Conservation (phyloP, 2,329 filamentous ascomycete genomes). For the Diplodia sapinea region DNA sequence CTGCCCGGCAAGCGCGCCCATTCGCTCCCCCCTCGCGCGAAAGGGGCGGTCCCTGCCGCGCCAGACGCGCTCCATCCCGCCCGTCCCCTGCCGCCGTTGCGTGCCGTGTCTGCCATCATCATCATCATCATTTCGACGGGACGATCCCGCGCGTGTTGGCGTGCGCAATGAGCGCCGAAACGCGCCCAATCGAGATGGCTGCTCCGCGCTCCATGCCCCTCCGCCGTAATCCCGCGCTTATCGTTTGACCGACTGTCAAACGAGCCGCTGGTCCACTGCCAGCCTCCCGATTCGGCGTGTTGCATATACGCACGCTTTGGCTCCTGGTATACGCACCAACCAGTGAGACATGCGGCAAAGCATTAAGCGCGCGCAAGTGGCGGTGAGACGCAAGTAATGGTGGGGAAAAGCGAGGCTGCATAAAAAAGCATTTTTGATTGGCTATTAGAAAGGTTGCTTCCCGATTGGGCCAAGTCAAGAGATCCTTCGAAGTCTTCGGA, state of each 20-base stretch:
- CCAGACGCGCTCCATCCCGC: constrained; percentile 7
- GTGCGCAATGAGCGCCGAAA: not conserved
- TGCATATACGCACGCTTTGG: not conserved
- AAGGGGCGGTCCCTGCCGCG: constrained; percentile 11
- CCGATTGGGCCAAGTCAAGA: not conserved
- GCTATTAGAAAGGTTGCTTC: not conserved
- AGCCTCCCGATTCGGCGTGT: not conserved
- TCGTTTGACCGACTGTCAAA: not conserved
- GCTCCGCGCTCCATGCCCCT: too few relatives aligned
- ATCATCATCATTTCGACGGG: constrained; percentile 2
- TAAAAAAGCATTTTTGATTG: not conserved
- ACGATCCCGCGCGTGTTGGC: not conserved
- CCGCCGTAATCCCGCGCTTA: not conserved
- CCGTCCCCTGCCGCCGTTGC: not conserved
- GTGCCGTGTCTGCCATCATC: not conserved
- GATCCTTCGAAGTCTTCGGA: too few relatives aligned
- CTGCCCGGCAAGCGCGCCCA: not conserved
- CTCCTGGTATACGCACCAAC: too few relatives aligned
- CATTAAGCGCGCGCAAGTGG: constrained; percentile 7
- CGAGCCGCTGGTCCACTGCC: not conserved
- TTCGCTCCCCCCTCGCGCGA: not conserved
- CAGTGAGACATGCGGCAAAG: not conserved
- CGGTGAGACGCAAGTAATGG: not conserved
- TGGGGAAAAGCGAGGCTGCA: not conserved
- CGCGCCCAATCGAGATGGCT: not conserved